Base-by-base conservation (phyloP, 139 green algal species). In the Chlamydomonas incerta region DNA sequence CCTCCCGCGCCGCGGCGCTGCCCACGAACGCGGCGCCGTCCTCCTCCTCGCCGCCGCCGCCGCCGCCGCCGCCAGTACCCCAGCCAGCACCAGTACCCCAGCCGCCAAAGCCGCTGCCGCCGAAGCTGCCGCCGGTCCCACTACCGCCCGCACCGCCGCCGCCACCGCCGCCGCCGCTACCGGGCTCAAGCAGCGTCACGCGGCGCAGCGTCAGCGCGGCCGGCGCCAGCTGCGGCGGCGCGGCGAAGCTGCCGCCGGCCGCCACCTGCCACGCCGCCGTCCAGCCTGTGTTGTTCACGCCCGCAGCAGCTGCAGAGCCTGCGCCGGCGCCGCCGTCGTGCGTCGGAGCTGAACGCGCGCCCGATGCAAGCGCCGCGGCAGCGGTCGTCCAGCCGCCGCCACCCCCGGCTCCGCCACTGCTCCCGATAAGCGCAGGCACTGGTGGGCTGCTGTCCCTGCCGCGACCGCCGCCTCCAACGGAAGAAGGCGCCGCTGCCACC, bases 261-360 rank as follows among this genome's bases (percentile, higher is more conserved):
- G 21, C 79, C 79, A 85, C 79, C 66, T 85, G 47, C 65, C 20
- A 2, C 31, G 79, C 79, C 29, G 50, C 47, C n/a, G 79, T 75
- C 79, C 79, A 85, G 1, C 66, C 79, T 0, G 65, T 85, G n/a
- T 85, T 75, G 0, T 20, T 31, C 1, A 3, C 33, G 17, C 31
- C 67, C 4, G 33, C 11, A 24, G 31, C 14, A 2, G 20, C 67
- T 13, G 67, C 67, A 9, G n/a, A n/a, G n/a, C n/a, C n/a, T n/a
- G n/a, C n/a, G n/a, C n/a, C n/a, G n/a, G n/a, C n/a, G n/a, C n/a
- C n/a, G n/a, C n/a, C n/a, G n/a, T n/a, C n/a, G n/a, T 26, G 20
- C 29, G 63, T 34, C 63, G 4, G 24, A 37, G 41, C 41, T 50
- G 41, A 8, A 8, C 8, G 41, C 41, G 5, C 6, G 41, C 41